Evolutionary conservation across 345 rosid species (phyloP).

Genomic region (Camelina laxa): DNA sequence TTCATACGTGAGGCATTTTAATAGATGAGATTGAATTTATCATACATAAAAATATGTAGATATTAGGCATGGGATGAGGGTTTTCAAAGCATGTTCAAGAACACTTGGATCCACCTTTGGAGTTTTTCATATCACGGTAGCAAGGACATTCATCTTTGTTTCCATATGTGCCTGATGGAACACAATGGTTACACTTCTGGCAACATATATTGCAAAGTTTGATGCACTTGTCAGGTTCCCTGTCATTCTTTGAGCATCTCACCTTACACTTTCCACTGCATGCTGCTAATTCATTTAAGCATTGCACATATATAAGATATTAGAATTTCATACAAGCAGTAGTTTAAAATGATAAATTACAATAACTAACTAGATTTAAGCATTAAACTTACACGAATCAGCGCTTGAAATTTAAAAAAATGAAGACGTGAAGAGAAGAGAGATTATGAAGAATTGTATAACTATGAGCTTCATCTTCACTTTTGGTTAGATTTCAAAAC

Average conservation of each 20-base stretch:
- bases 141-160: conserved; percentile 41
- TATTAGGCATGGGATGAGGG: neutral
- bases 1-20: no score
- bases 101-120: conserved; percentile 28
- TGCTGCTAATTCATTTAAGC: conserved; percentile 12
- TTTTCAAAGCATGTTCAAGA: conserved; percentile 22
- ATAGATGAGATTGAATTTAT: neutral
- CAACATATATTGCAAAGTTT: conserved; percentile 37
- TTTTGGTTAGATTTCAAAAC: neutral
- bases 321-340: neutral
- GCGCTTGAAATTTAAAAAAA: conserved; percentile 52
- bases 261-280: conserved; percentile 29
- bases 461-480: conserved; percentile 24
- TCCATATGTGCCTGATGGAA: conserved; percentile 37
- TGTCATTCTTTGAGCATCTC: conserved; percentile 33
- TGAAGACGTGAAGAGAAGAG: conserved; percentile 53
- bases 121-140: conserved; percentile 25
- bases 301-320: neutral
- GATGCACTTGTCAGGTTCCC: conserved; percentile 12
- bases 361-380: neutral
- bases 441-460: conserved; percentile 43
- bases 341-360: no score
- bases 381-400: neutral
- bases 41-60: neutral
- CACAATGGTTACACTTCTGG: conserved; percentile 29